These are phyloP conservation scores for Eimeria tenella DNA, from an alignment of 169 alveolate genomes.

Conservation along the genomic window DNA sequence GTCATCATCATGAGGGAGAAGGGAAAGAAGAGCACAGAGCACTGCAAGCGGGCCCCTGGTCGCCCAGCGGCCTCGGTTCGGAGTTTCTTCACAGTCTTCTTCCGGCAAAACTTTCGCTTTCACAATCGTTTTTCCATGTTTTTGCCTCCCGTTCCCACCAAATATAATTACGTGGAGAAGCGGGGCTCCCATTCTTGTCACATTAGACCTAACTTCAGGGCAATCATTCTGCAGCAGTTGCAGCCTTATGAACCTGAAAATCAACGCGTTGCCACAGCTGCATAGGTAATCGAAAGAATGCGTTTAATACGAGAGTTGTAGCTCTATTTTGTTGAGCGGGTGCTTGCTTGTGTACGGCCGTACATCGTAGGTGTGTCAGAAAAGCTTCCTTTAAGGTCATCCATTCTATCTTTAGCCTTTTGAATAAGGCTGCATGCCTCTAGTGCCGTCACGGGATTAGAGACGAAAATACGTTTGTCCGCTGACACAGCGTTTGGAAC, in stretches of 20 bases:
- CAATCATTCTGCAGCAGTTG: not conserved
- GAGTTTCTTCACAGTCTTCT: not conserved
- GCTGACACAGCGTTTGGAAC: not conserved
- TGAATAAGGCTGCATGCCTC: conserved; percentile 64
- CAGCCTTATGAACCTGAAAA: conserved; percentile 58
- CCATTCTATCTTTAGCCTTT: conserved; percentile 62
- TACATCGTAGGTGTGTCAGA: conserved; percentile 33
- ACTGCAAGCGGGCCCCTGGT: conserved; percentile 62
- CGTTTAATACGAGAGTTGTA: not conserved
- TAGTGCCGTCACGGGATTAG: conserved; percentile 27
- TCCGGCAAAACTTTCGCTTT: not conserved
- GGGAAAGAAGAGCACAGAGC: conserved; percentile 35
- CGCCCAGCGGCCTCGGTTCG: conserved; percentile 7
- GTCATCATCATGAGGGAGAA: not conserved
- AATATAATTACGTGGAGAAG: conserved; percentile 7
- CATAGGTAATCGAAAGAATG: not conserved
- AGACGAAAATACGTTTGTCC: not conserved
- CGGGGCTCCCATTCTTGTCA: not conserved
- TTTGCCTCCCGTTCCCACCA: conserved; percentile 37
- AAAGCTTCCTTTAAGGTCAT: not conserved
- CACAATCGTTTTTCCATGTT: not conserved
- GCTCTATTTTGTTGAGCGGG: not conserved
- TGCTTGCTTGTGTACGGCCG: not conserved
- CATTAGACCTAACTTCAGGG: not conserved
- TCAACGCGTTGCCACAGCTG: not conserved